Conservation (phyloP, 2,329 filamentous ascomycete species). For the Nothophaeocryptopus gaeumannii region DNA sequence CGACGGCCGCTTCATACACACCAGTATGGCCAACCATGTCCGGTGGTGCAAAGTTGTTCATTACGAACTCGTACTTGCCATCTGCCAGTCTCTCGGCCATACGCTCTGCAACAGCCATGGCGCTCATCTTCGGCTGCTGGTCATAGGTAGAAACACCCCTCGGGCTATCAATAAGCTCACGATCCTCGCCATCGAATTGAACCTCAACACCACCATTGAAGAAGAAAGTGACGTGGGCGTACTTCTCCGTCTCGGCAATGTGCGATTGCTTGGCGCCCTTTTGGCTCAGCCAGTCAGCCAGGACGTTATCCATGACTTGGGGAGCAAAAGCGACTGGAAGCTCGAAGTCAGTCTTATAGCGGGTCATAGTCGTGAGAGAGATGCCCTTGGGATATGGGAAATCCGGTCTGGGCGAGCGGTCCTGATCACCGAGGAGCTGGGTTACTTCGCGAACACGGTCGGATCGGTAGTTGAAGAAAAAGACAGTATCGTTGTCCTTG, state of each 20-base stretch:
- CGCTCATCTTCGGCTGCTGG: slow-evolving; percentile 92
- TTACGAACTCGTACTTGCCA: slow-evolving; percentile 89
- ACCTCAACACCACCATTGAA: slow-evolving; percentile 99
- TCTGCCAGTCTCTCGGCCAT: slow-evolving; percentile 82
- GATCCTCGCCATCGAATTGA: slow-evolving; percentile 84
- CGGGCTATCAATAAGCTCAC: slow-evolving; percentile 92
- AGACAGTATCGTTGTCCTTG: slow-evolving; percentile 88
- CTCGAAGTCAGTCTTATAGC: slow-evolving; percentile 92
- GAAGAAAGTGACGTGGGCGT: slow-evolving; percentile 99
- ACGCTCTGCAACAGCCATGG: slow-evolving; percentile 83
- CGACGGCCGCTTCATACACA: slow-evolving; percentile 88
- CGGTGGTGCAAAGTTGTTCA: slow-evolving; percentile 99
- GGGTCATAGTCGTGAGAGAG: slow-evolving; percentile 90
- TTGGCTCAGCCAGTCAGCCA: slow-evolving; percentile 92
- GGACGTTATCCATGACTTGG: slow-evolving; percentile 95
- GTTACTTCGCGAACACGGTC: slow-evolving; percentile 96
- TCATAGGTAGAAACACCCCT: slow-evolving; percentile 90
- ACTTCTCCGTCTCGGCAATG: slow-evolving; percentile 98
- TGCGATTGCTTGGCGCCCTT: slow-evolving; percentile 90
- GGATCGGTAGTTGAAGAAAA: slow-evolving; percentile 99
- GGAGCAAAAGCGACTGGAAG: slow-evolving; percentile 91
- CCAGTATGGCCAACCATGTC: slow-evolving; percentile 99
- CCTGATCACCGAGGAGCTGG: slow-evolving; percentile 86
- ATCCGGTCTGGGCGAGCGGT: slow-evolving; percentile 84
- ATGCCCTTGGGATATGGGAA: slow-evolving; percentile 92